Percentiles rank a stretch among this genome's conserved stretches.
phyloP scores from a whole-genome alignment of 495 filamentous ascomycete species.

The Penicillium mononematosum region DNA sequence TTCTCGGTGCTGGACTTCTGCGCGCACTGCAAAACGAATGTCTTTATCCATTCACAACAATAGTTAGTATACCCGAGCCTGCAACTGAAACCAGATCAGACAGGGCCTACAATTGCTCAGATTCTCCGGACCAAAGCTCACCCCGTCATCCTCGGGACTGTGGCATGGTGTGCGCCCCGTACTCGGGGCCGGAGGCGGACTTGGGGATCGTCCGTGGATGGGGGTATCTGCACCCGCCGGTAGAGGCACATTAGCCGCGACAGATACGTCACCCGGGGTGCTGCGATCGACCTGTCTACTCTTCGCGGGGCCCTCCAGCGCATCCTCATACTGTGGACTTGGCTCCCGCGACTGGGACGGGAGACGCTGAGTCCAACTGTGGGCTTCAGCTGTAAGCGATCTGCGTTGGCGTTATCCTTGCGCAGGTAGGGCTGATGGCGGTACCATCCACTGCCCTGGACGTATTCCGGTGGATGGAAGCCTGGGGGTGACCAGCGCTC shows the following conservation, averaged over 20 bases:
- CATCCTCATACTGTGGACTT: constrained; percentile 58
- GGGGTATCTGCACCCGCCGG: constrained; percentile 52
- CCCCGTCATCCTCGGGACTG: constrained; percentile 33
- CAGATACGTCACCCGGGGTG: constrained; percentile 50
- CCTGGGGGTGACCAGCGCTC: constrained; percentile 63
- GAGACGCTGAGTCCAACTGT: constrained; percentile 41
- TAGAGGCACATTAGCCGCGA: constrained; percentile 58
- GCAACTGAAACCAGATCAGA: constrained; percentile 26
- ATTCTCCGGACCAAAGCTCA: constrained; percentile 41
- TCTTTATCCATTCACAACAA: constrained; percentile 51
- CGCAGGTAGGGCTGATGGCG: constrained; percentile 52
- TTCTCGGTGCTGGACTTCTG: constrained; percentile 85
- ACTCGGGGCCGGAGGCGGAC: constrained; percentile 40
- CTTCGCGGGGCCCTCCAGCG: constrained; percentile 39
- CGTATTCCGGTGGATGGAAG: constrained; percentile 49
- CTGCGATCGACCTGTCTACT: constrained; percentile 27
- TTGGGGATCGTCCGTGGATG: constrained; percentile 51
- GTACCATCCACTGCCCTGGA: constrained; percentile 59
- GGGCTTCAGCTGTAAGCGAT: constrained; percentile 41
- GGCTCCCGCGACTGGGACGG: constrained; percentile 52
- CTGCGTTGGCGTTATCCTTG: constrained; percentile 27
- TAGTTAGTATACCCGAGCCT: constrained; percentile 40
- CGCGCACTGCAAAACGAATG: constrained; percentile 79
- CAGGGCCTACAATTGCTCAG: constrained; percentile 55
- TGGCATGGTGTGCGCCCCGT: constrained; percentile 18